Percentiles rank a stretch among this genome's conserved stretches.
Evolutionary conservation across 306 rosid species (phyloP).

Genomic region (Cicer cuneatum): DNA sequence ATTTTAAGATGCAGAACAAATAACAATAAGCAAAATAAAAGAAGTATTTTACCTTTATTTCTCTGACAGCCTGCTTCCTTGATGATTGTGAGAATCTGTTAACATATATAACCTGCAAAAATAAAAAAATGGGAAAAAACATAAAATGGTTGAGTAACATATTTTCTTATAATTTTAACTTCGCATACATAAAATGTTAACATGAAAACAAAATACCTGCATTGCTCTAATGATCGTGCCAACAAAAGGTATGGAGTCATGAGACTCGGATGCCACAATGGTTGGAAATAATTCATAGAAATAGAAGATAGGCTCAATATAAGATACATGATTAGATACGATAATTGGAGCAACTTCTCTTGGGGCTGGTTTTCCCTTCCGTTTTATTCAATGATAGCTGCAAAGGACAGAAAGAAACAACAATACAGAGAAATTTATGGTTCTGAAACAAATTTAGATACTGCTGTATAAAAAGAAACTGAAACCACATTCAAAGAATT

Average conservation of each 20-base stretch:
- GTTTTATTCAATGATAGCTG: conserved; percentile 96
- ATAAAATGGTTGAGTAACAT: conserved; percentile 30
- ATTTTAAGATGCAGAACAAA: conserved; percentile 35
- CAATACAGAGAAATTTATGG: conserved; percentile 16
- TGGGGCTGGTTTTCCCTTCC: conserved; percentile 93
- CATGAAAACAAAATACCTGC: conserved; percentile 72
- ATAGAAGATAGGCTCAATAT: conserved; percentile 92
- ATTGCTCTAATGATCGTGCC: conserved; percentile 98
- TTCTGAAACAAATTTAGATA: conserved; percentile 33
- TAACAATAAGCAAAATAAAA: conserved; percentile 36
- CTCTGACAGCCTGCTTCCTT: conserved; percentile 77
- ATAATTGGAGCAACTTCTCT: conserved; percentile 85
- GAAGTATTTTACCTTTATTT: conserved; percentile 94
- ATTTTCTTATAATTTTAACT: conserved; percentile 2
- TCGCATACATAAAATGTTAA: conserved; percentile 33
- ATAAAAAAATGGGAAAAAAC: conserved; percentile 20
- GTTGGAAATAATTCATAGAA: conserved; percentile 92
- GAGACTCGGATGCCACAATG: conserved; percentile 96
- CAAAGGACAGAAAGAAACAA: conserved; percentile 41
- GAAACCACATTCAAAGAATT: background rate
- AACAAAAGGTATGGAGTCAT: conserved; percentile 87
- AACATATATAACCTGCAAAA: conserved; percentile 86
- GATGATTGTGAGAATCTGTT: conserved; percentile 81
- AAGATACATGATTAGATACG: conserved; percentile 95
- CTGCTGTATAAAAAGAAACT: background rate